Percentiles rank a stretch among this genome's conserved stretches.
These are phyloP conservation scores for Tuctoria greenei DNA, from an alignment of 176 grass and related monocot genomes.

Conservation along the genomic window DNA sequence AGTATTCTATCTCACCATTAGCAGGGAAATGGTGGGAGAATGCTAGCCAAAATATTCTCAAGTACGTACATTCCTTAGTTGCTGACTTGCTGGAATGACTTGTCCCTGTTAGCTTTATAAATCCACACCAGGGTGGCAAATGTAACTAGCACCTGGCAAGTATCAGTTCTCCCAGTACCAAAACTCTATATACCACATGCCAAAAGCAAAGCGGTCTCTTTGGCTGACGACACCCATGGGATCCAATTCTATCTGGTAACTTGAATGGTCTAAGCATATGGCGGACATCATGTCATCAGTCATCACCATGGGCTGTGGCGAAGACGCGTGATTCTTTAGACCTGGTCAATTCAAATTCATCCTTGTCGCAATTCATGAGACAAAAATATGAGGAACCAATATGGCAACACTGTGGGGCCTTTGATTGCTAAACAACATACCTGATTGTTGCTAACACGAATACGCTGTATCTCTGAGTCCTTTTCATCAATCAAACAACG, in stretches of 20 bases:
- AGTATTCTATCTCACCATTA: constrained; percentile 11
- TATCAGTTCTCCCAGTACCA: not conserved
- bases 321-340: not conserved
- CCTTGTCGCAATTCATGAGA: not conserved
- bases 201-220: not conserved
- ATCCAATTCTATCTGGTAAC: constrained; percentile 1
- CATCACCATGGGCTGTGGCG: not conserved
- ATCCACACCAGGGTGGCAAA: not conserved
- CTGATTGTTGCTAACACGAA: constrained; percentile 81
- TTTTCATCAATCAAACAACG: constrained; percentile 82
- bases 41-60: not conserved
- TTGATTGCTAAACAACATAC: constrained; percentile 35
- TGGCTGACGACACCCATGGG: not conserved
- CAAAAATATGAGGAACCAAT: not conserved
- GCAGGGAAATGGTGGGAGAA: not conserved
- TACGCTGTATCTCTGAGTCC: constrained; percentile 75
- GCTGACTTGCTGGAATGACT: not conserved
- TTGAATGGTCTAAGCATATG: constrained; percentile 5
- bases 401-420: not conserved
- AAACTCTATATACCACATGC: not conserved
- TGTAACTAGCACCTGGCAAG: too few relatives aligned
- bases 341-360: not conserved
- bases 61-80: not conserved
- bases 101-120: not conserved
- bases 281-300: too few relatives aligned